Base-by-base conservation (phyloP, 805 yeast species). In the Candida verbasci region DNA sequence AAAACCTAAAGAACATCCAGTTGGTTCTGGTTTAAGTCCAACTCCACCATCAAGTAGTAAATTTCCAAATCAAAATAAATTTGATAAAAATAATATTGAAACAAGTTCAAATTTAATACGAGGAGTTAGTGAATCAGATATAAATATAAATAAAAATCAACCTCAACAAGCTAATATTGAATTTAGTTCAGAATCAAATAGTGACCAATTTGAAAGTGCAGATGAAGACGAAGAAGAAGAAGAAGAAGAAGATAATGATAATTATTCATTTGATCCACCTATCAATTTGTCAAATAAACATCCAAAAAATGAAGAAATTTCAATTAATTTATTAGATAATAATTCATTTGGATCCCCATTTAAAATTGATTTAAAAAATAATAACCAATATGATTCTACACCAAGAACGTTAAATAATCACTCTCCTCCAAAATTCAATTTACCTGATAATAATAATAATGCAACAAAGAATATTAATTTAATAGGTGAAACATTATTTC, bases 401-500 rank as follows among this genome's bases (percentile, higher is more conserved):
- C n/a, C 35, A 18, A 25, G 28, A 25, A 25, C 5, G 9, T 7
- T 14, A 7, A 7, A 25, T 12, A 5, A 25, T 6, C n/a, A n/a
- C n/a, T 25, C 28, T 25, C 35, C 28, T 6, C 39, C 39, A 17
- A 24, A 15, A 14, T 28, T 26, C n/a, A 26, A 26, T 27, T 18
- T 24, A 24, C 35, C 35, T 11, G 31, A 29, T 17, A 34, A 11
- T 6, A n/a, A 29, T 4, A 20, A 29, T 17, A 34, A 22, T 8
- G 14, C 7, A 29, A 10, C 23, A 22, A 17, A 29, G 17, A 18
- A 31, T 20, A 40, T 29, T 10, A 24, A 52, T 28, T 43, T 65
- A 9, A 45, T 61, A 6, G 72, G 73, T 3, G 72, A 82, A 38
- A 76, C 79, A 0, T 55, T 84, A 17, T 85, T 85, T 54, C 94